These are phyloP conservation scores for Microcyclosporella mali DNA, from an alignment of 2,329 filamentous ascomycete species.

Conservation along the genomic window DNA sequence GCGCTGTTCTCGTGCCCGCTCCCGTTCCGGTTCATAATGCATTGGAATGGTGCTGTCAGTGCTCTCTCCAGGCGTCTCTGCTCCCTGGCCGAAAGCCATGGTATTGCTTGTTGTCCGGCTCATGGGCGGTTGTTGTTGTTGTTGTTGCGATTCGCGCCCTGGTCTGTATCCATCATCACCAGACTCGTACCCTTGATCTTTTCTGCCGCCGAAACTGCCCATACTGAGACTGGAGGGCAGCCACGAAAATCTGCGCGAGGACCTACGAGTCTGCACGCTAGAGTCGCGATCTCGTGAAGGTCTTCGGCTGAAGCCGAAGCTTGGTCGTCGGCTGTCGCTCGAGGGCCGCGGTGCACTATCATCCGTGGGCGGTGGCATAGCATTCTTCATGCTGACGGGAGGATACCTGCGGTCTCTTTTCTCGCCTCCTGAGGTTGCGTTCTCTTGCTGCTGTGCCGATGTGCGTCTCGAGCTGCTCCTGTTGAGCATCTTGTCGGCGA, in stretches of 20 bases:
- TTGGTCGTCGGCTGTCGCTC: conserved; percentile 44
- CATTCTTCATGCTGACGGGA: conserved; percentile 81
- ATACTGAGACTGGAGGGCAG: conserved; percentile 45
- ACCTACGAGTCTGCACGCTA: conserved; percentile 31
- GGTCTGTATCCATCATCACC: conserved; percentile 26
- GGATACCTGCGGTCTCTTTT: conserved; percentile 72
- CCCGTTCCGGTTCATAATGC: conserved; percentile 36
- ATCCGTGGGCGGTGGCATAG: conserved; percentile 50
- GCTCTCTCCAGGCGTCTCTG: conserved; percentile 41
- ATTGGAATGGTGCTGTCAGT: conserved; percentile 39
- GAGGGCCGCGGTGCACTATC: conserved; percentile 47
- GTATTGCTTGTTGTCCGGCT: conserved; percentile 31
- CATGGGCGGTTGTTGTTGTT: conserved; percentile 23
- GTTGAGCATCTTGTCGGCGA: conserved; percentile 79
- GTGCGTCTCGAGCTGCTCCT: conserved; percentile 46
- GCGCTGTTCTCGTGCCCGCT: conserved; percentile 17
- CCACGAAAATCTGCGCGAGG: conserved; percentile 45
- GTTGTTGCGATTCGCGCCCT: conserved; percentile 7
- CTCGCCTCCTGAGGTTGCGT: conserved; percentile 40
- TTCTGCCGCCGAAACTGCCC: conserved; percentile 34
- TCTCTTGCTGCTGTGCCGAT: conserved; percentile 22
- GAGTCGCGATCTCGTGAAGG: conserved; percentile 34
- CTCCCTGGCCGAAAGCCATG: conserved; percentile 41
- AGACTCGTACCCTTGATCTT: conserved; percentile 29
- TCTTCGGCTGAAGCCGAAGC: conserved; percentile 46